A percentile compares a stretch with the other conserved stretches of the same genome.
Conservation (phyloP, 1,284 basidiomycete genomes). For the Thelephora terrestris region DNA sequence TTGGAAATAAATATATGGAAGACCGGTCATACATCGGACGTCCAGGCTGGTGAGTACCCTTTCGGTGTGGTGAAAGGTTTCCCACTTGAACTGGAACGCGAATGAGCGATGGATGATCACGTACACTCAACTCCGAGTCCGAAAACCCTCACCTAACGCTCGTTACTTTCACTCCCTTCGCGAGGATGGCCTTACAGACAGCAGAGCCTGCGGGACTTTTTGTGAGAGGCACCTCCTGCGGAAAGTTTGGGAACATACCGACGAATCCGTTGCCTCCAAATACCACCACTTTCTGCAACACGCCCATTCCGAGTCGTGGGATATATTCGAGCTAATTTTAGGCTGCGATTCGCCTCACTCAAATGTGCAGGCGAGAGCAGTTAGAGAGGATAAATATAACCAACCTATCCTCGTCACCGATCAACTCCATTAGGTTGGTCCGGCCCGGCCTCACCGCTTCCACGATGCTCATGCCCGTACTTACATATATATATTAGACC, state of each 20-base stretch:
- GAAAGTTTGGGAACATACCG: slow-evolving; percentile 36
- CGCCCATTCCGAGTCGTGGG: neutral
- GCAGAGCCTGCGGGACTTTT: slow-evolving; percentile 66
- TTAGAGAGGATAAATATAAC: no score
- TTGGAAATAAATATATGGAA: slow-evolving; percentile 6
- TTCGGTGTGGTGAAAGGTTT: slow-evolving; percentile 78
- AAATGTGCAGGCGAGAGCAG: no score
- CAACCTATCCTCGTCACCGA: no score
- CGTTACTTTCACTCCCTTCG: slow-evolving; percentile 77
- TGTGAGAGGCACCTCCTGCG: neutral
- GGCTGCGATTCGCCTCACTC: no score
- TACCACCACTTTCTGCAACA: slow-evolving; percentile 64
- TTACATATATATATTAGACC: neutral
- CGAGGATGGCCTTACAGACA: slow-evolving; percentile 79
- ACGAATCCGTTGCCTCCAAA: slow-evolving; percentile 95
- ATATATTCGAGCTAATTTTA: neutral
- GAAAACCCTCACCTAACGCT: slow-evolving; percentile 69
- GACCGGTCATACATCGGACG: slow-evolving; percentile 42
- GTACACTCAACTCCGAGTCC: neutral
- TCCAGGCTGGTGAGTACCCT: slow-evolving; percentile 86
- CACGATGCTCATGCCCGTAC: neutral
- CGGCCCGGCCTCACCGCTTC: no score
- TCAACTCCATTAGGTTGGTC: no score
- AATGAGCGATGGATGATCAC: neutral
- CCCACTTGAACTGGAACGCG: slow-evolving; percentile 64